Base-by-base conservation (phyloP, 2,329 filamentous ascomycete genomes). In the Hypoxylon sp. region DNA sequence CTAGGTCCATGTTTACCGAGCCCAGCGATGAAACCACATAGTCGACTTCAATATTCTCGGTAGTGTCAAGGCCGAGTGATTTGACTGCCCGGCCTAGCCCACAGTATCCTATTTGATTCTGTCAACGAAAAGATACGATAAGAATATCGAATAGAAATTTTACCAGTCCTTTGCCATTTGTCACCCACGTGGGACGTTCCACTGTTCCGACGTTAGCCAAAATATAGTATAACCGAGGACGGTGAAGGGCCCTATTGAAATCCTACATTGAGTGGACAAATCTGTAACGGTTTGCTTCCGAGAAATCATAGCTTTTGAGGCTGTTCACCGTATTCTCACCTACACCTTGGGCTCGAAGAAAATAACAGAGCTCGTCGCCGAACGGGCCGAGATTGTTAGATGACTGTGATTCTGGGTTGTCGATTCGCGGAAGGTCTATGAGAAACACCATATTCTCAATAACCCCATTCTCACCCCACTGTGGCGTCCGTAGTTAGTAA, bases 401-500 rank as follows among this genome's bases (percentile, higher is more conserved):
- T 73, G 79, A 68, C 68, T 72, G 60, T 24, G 71, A 61, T 55
- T 71, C 72, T n/a, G 75, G 72, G 42, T 76, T 74, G n/a, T 80
- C 74, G 24, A 88, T 79, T 44, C 87, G 85, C 5, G 96, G 95
- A 7, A 98, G 87, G 77, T 99, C 96, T 71, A 99, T 94, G n/a
- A 98, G 77, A 77, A 97, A 98, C 6, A 94, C 89, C 74, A 90
- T 91, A 79, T 97, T 98, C 80, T 98, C 94, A 89, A 97, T 92
- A 1, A 90, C 81, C 6, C 93, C 93, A 1, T 85, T 86, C 78
- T 97, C 93, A 8, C 94, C 95, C 94, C 96, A 98, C 73, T 76
- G 35, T 19, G 37, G 19, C 19, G 11, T 19, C 55, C 6, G 17
- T n/a, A 29, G 31, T 62, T 52, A 63, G 65, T 19, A 19, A 53